Percentiles rank a stretch among this genome's conserved stretches.
These are phyloP conservation scores for Saccharomycopsis guyanensis DNA, from an alignment of 805 yeast species.

Conservation along the genomic window DNA sequence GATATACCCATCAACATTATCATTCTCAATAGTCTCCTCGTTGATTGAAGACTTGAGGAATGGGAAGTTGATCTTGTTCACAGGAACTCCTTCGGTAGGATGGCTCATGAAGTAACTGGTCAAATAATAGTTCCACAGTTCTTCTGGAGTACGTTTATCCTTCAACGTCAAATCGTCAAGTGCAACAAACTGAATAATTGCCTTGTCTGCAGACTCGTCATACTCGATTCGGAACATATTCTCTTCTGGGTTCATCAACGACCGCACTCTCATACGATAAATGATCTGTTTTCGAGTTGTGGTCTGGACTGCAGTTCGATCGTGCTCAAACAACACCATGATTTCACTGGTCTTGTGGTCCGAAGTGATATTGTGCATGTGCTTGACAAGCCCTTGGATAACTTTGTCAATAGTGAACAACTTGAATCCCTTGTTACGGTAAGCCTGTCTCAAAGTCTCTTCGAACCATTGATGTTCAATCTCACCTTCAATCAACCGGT, in stretches of 20 bases:
- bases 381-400: constrained; percentile 64
- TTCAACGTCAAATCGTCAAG: constrained; percentile 82
- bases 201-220: constrained; percentile 43
- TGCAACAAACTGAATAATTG: constrained; percentile 75
- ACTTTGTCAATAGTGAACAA: constrained; percentile 77
- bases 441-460: constrained; percentile 73
- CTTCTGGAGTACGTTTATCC: constrained; percentile 61
- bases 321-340: constrained; percentile 73
- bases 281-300: constrained; percentile 83
- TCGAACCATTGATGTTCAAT: constrained; percentile 76
- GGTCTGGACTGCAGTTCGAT: constrained; percentile 55
- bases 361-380: constrained; percentile 74
- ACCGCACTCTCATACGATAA: constrained; percentile 81
- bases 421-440: constrained; percentile 70
- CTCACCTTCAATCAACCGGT: constrained; percentile 67
- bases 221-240: constrained; percentile 85
- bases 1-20: constrained; percentile 51
- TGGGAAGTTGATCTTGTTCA: constrained; percentile 70
- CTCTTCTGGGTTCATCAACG: constrained; percentile 77
- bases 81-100: constrained; percentile 93
- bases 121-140: constrained; percentile 86
- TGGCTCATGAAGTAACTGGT: constrained; percentile 91
- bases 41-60: constrained; percentile 57
- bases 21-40: constrained; percentile 45
- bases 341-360: constrained; percentile 78